Percentiles rank a stretch among this genome's conserved stretches.
Evolutionary conservation across 2,329 filamentous ascomycete species (phyloP).

Genomic region (Mollisia scopiformis): DNA sequence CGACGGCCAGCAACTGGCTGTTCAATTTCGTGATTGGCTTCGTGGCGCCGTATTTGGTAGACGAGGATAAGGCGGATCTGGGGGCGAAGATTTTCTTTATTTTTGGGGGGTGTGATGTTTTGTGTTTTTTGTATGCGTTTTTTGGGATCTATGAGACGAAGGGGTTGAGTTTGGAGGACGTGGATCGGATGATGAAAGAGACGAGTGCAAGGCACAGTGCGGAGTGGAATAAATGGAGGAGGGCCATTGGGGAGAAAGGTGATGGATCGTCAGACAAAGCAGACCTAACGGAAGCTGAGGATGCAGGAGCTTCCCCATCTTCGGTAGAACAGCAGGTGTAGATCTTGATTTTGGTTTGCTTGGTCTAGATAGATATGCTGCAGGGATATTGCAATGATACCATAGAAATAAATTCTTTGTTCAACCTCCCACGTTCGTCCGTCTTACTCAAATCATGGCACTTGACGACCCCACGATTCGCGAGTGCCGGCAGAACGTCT

Average conservation of each 20-base stretch:
- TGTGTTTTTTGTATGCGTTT: constrained; percentile 55
- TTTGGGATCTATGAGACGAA: constrained; percentile 68
- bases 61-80: constrained; percentile 47
- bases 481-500: too few species aligned
- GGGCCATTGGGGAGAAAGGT: too few species aligned
- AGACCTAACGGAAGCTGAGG: not conserved
- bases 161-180: constrained; percentile 71
- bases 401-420: too few species aligned
- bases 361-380: too few species aligned
- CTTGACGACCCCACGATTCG: too few species aligned
- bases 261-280: too few species aligned
- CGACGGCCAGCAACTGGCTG: constrained; percentile 87
- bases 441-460: too few species aligned
- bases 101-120: constrained; percentile 58
- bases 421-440: too few species aligned
- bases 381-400: too few species aligned
- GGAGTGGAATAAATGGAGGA: not conserved
- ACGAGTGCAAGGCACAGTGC: constrained; percentile 7
- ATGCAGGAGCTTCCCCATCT: not conserved
- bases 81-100: constrained; percentile 48
- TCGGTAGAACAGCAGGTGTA: too few species aligned
- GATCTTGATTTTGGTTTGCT: too few species aligned
- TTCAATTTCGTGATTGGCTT: constrained; percentile 76
- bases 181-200: constrained; percentile 56
- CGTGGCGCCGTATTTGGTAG: constrained; percentile 72